phyloP scores from a whole-genome alignment of 805 yeast species.

The Kazachstania kunashirensis region DNA sequence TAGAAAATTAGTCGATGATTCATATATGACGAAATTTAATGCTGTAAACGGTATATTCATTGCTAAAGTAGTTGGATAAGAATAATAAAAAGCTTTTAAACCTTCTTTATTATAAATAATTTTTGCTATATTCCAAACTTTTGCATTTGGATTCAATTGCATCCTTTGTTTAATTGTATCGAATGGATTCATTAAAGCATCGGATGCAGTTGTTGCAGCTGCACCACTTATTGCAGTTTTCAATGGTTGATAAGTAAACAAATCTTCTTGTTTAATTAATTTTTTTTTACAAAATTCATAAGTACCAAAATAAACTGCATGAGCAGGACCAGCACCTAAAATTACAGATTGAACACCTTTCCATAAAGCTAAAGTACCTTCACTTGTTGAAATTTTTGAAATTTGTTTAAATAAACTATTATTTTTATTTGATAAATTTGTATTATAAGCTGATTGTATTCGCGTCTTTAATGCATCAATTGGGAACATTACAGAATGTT shows the following conservation, averaged over 20 bases:
- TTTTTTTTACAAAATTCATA: conserved; percentile 61
- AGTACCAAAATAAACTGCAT: conserved; percentile 89
- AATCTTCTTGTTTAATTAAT: conserved; percentile 27
- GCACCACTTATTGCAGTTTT: conserved; percentile 87
- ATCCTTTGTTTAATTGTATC: conserved; percentile 93
- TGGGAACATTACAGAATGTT: conserved; percentile 96
- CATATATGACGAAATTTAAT: conserved; percentile 87
- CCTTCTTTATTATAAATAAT: conserved; percentile 56
- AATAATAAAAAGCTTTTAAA: conserved; percentile 70
- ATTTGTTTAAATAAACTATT: conserved; percentile 50
- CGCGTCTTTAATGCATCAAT: conserved; percentile 91
- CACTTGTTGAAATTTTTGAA: conserved; percentile 69
- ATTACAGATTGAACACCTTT: conserved; percentile 88
- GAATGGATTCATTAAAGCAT: conserved; percentile 95
- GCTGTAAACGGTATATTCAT: conserved; percentile 95
- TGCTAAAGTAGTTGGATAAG: conserved; percentile 89
- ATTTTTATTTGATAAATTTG: not conserved
- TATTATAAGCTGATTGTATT: conserved; percentile 54
- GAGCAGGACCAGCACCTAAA: conserved; percentile 98
- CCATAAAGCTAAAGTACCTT: conserved; percentile 87
- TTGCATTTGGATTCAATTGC: conserved; percentile 43
- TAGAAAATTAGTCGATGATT: conserved; percentile 66
- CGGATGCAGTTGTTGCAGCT: conserved; percentile 83
- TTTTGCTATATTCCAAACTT: conserved; percentile 24
- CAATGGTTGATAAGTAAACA: conserved; percentile 51